Evolutionary conservation across 140 eudicot genomes (phyloP).

Genomic region (Oenanthe javanica): DNA sequence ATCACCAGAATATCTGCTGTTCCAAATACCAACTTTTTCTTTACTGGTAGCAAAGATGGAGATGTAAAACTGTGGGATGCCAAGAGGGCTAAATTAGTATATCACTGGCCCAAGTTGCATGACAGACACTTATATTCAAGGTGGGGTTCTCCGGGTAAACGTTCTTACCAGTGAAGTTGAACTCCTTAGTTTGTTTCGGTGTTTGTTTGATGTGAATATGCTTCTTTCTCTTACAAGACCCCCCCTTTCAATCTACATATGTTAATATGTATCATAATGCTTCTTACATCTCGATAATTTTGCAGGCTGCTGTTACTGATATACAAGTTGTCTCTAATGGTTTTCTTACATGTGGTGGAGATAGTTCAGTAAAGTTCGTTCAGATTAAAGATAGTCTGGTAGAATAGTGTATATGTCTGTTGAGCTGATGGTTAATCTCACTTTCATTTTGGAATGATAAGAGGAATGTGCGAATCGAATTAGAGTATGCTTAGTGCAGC

Average conservation of each 20-base stretch:
- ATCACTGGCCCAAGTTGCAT: slow-evolving; percentile 95
- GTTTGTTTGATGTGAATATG: not conserved
- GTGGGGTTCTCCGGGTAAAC: slow-evolving; percentile 79
- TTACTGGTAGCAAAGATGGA: slow-evolving; percentile 98
- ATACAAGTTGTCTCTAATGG: slow-evolving; percentile 84
- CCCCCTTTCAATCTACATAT: not conserved
- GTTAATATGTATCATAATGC: not conserved
- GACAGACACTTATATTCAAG: slow-evolving; percentile 87
- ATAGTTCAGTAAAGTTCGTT: slow-evolving; percentile 72
- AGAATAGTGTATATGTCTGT: not conserved
- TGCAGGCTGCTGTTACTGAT: slow-evolving; percentile 94
- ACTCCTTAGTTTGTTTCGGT: not conserved
- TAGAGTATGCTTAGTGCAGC: not conserved
- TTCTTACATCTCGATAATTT: not conserved
- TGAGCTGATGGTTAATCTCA: not conserved
- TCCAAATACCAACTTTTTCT: slow-evolving; percentile 81
- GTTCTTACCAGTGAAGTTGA: slow-evolving; percentile 6
- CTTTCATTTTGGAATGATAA: not conserved
- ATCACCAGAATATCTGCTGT: slow-evolving; percentile 76
- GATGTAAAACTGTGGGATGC: slow-evolving; percentile 99
- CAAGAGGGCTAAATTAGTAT: slow-evolving; percentile 64
- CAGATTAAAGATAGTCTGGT: slow-evolving; percentile 33
- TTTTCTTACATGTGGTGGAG: slow-evolving; percentile 93
- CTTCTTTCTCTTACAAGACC: not conserved
- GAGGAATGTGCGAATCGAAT: not conserved